Base-by-base conservation (phyloP, 2,329 filamentous ascomycete species). In the Hymenoscyphus occultus region DNA sequence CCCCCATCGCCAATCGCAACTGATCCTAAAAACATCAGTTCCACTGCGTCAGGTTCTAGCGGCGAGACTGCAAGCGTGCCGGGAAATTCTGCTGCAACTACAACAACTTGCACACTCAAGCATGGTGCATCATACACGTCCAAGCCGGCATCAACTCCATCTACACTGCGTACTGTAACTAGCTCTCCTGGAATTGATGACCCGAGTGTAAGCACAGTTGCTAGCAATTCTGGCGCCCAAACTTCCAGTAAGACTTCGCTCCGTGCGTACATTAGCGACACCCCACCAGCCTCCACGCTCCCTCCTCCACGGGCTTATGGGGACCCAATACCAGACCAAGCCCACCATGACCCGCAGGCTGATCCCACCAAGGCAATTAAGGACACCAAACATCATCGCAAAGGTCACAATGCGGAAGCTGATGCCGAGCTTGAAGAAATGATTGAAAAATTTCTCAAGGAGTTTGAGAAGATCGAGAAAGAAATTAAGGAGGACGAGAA, bases 91-190 rank as follows among this genome's bases (percentile, higher is more conserved):
- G 9, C 19, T 10, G 45, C 45, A 16, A 45, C 42, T 28, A 57
- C 54, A 32, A 60, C 59, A 6, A 48, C 42, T 32, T 60, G 59
- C 59, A 60, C 59, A 39, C 40, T 35, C 45, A 40, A 60, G 40
- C 22, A 60, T 6, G 59, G 59, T 31, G 54, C 54, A 31, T 51
- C 45, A 12, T n/a, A n/a, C 7, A 14, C 54, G 31, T 57, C 54
- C 12, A 42, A 39, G 54, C 13, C 56, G 42, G 32, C n/a, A n/a
- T 63, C 58, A 19, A 39, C 56, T 35, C 63, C 63, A 51, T 68
- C 66, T 22, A 69, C 68, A 1, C 63, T 69, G 39, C 45, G 61
- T 45, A 69, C 68, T n/a, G 64, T 62, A 19, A 62, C 65, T 14
- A 51, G 56, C 14, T 42, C 65, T 14, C 42, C 63, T 32, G n/a